Conservation (phyloP, 1,284 basidiomycete genomes). For the Cryptococcus neoformans region DNA sequence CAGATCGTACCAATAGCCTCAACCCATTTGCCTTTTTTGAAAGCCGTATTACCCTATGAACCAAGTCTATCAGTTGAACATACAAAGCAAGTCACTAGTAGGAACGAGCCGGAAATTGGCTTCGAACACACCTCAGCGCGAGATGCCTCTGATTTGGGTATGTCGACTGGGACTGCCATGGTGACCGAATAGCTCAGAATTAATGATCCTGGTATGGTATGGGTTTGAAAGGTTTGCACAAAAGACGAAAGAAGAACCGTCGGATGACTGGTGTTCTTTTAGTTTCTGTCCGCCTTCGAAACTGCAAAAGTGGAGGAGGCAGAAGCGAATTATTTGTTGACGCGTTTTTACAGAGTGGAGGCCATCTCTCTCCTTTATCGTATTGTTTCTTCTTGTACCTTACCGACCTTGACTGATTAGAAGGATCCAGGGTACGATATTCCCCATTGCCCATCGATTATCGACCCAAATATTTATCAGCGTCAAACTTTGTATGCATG, state of each 20-base stretch:
- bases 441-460: no score
- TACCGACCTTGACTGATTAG: no score
- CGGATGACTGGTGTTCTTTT: no score
- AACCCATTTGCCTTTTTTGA: constrained; percentile 46
- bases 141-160: constrained; percentile 11
- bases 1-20: constrained; percentile 38
- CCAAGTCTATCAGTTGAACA: no score
- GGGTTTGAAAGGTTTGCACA: not conserved
- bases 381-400: no score
- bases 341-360: not conserved
- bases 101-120: not conserved
- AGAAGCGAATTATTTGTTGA: no score
- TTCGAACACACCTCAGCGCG: constrained; percentile 12
- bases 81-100: not conserved
- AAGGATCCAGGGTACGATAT: no score
- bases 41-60: constrained; percentile 41
- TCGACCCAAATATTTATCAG: no score
- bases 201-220: not conserved
- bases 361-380: no score
- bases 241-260: not conserved
- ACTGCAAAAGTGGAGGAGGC: no score
- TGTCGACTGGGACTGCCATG: constrained; percentile 17
- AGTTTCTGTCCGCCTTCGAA: no score
- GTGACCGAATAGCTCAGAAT: not conserved
- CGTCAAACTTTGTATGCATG: no score